These are phyloP conservation scores for Phytophthora quininea DNA, from an alignment of 352 stramenopile genomes.

Conservation along the genomic window DNA sequence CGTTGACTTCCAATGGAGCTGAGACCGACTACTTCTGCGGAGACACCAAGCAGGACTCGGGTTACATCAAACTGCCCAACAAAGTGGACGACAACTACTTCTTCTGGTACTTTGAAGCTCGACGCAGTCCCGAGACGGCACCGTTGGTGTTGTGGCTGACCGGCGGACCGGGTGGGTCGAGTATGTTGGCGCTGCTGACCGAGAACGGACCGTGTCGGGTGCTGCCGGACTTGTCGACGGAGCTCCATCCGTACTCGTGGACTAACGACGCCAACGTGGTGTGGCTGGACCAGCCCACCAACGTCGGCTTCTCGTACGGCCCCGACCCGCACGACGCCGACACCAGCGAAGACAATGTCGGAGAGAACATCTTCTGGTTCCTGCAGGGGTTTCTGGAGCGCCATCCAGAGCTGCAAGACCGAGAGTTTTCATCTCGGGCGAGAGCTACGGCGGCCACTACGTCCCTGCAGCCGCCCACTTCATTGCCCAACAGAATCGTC, in stretches of 20 bases:
- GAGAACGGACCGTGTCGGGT: conserved; percentile 71
- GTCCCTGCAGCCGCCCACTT: conserved; percentile 54
- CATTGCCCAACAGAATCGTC: conserved; percentile 57
- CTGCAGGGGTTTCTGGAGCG: conserved; percentile 54
- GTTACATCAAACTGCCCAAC: conserved; percentile 60
- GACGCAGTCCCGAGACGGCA: conserved; percentile 37
- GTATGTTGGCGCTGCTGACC: conserved; percentile 49
- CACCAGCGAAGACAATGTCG: conserved; percentile 47
- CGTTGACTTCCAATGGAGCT: conserved; percentile 24
- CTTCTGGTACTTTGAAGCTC: conserved; percentile 72
- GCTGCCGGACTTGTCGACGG: conserved; percentile 40
- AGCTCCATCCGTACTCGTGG: conserved; percentile 58
- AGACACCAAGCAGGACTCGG: conserved; percentile 47
- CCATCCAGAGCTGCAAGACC: conserved; percentile 46
- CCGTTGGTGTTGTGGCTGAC: conserved; percentile 64
- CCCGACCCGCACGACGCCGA: conserved; percentile 36
- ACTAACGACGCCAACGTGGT: conserved; percentile 58
- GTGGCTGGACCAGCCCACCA: conserved; percentile 62
- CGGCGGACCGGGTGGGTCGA: conserved; percentile 52
- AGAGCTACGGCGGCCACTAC: conserved; percentile 70
- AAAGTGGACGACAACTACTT: conserved; percentile 70
- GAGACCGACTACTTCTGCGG: conserved; percentile 47
- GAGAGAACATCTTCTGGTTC: conserved; percentile 63
- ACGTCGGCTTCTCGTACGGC: conserved; percentile 55
- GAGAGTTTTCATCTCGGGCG: conserved; percentile 61